A percentile compares a stretch with the other conserved stretches of the same genome.
These are phyloP conservation scores for Claviceps purpurea DNA, from an alignment of 2,329 filamentous ascomycete species.

Conservation along the genomic window DNA sequence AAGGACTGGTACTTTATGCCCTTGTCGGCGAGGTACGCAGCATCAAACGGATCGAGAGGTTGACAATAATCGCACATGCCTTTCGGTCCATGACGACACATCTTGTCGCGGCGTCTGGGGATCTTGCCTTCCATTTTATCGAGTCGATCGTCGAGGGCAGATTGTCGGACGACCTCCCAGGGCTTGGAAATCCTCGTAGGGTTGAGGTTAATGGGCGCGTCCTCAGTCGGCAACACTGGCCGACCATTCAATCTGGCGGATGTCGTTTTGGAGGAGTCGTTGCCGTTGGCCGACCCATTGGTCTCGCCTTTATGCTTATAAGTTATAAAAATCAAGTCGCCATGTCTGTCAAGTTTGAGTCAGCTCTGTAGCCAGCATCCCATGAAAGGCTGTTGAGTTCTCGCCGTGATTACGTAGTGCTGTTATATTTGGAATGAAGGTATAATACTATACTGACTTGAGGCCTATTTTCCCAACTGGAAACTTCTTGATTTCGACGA, in stretches of 20 bases:
- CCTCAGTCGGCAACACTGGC: constrained; percentile 55
- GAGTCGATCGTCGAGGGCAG: constrained; percentile 69
- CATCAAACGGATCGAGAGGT: constrained; percentile 85
- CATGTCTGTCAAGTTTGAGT: constrained; percentile 47
- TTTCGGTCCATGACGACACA: constrained; percentile 92
- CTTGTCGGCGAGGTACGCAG: constrained; percentile 80
- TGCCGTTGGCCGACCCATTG: constrained; percentile 22
- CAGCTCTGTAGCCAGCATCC: constrained; percentile 11
- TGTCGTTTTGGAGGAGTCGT: constrained; percentile 25
- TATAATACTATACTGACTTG: constrained; percentile 25
- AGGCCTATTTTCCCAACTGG: constrained; percentile 46
- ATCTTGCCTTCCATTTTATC: constrained; percentile 90
- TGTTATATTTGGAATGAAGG: no score
- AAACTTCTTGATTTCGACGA: constrained; percentile 44
- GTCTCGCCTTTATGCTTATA: constrained; percentile 49
- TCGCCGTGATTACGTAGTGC: neutral
- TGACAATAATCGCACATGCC: constrained; percentile 99
- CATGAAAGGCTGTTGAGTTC: neutral
- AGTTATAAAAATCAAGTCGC: constrained; percentile 78
- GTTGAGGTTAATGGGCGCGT: constrained; percentile 55
- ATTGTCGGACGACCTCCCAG: constrained; percentile 87
- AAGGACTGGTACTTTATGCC: constrained; percentile 99
- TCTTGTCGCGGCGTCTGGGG: constrained; percentile 60
- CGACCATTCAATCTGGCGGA: constrained; percentile 67
- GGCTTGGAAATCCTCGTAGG: constrained; percentile 35